phyloP scores from a whole-genome alignment of 495 filamentous ascomycete genomes.

The Bacidia gigantensis region DNA sequence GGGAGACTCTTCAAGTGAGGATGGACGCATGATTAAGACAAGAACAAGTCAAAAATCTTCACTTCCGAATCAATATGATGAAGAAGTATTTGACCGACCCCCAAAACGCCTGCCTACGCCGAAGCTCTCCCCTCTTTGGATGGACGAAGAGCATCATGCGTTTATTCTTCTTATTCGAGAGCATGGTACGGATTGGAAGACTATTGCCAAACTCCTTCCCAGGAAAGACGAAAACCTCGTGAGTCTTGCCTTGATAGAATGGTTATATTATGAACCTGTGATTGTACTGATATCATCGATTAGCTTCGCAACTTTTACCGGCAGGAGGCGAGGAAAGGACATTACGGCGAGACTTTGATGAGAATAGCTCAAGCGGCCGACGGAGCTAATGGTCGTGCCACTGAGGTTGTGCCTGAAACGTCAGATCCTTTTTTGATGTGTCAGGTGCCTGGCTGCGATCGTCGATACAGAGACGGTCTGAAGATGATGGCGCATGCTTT shows the following conservation, averaged over 20 bases:
- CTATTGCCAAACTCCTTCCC: no score
- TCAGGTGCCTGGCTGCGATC: no score
- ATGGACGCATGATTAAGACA: background rate
- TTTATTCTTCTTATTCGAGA: background rate
- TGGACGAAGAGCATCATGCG: background rate
- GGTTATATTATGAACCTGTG: background rate
- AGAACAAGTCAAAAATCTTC: background rate
- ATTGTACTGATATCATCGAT: background rate
- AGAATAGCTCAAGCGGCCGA: background rate
- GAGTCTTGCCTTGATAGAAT: background rate
- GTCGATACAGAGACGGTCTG: no score
- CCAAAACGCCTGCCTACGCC: background rate
- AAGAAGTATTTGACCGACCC: background rate
- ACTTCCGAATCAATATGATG: no score
- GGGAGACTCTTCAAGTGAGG: background rate
- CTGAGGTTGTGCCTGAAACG: background rate
- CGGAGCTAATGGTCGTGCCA: background rate
- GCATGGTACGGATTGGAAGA: background rate
- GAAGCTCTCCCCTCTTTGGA: background rate
- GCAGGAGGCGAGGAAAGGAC: background rate
- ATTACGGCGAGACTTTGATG: background rate
- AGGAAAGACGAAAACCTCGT: no score
- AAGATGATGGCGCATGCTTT: no score
- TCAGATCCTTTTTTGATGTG: no score
- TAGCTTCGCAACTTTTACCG: background rate